Base-by-base conservation (phyloP, 2,329 filamentous ascomycete genomes). In the Talaromyces sp. region DNA sequence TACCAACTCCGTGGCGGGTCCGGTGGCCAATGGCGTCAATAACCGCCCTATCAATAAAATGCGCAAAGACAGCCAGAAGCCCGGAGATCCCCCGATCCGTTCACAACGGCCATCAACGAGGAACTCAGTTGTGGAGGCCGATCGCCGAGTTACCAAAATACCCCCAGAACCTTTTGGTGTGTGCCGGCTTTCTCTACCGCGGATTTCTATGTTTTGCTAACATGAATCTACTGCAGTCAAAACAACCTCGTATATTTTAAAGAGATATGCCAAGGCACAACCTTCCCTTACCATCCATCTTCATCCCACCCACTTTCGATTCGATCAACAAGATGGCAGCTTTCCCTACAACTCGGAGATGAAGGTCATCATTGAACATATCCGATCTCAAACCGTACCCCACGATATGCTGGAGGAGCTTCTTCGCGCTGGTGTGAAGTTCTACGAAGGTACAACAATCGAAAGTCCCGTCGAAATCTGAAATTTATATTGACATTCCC, bases 281-380 rank as follows among this genome's bases (percentile, higher is more conserved):
- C 93, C 95, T 0, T 98, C 93, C 4, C 81, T 99, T 27, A 86
- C 93, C 57, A 81, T 99, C 27, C 93, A 97, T 73, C 81, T 99
- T 33, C 88, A 97, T 72, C 83, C 87, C 10, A 92, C 85, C 4
- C 89, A 96, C 76, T 98, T 96, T 72, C 87, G 90, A 62, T 96
- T 99, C 77, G 93, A 98, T 68, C 87, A 92, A 69, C 93, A 97
- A 75, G 92, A 96, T 74, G 91, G 93, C 70, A 93, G 90, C 72
- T 97, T 96, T 69, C 84, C 86, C 5, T 98, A 98, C 76, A 91
- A 91, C 69, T 96, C 92, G 22, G 92, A 95, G 27, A 97, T 98
- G 93, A 87, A 84, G 68, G 77, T 91, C 67, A 81, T 91, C 56
- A 81, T 97, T 42, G 87, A 96, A 66, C 92, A 96, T 73, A 75